A percentile compares a stretch with the other conserved stretches of the same genome.
Evolutionary conservation across 331 rosid genomes (phyloP).

Genomic region (Pyracantha coccinea): DNA sequence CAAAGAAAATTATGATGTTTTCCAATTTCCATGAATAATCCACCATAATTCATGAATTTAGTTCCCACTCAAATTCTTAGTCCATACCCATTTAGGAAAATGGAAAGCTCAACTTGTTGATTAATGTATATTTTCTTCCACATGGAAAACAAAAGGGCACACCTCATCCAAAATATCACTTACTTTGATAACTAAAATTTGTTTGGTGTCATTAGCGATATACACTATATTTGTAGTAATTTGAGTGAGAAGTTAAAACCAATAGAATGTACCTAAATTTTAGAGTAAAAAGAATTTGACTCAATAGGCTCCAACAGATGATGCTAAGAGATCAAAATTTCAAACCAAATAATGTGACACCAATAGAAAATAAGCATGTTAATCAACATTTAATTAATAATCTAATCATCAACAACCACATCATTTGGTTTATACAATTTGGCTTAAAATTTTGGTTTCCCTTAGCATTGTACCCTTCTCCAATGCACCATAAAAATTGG

Average conservation of each 20-base stretch:
- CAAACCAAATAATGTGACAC: no score
- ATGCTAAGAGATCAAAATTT: no score
- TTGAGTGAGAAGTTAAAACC: background rate
- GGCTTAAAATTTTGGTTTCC: no score
- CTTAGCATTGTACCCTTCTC: no score
- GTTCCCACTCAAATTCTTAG: constrained; percentile 19
- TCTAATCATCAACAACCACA: no score
- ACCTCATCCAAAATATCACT: background rate
- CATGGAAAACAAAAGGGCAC: background rate
- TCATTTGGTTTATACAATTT: no score
- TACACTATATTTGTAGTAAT: background rate
- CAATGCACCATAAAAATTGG: no score
- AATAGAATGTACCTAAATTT: background rate
- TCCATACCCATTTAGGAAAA: constrained; percentile 72
- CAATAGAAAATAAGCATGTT: no score
- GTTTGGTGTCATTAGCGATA: background rate
- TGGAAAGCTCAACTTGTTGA: constrained; percentile 36
- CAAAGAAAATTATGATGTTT: constrained; percentile 52
- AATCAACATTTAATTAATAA: no score
- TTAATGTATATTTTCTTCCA: background rate
- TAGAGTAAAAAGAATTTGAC: background rate
- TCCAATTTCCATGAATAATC: constrained; percentile 32
- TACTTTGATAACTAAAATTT: background rate
- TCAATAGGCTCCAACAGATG: no score
- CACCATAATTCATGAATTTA: constrained; percentile 8